Percentiles rank a stretch among this genome's conserved stretches.
phyloP scores from a whole-genome alignment of 768 basidiomycete genomes.

The Boletus tylopilopsis region DNA sequence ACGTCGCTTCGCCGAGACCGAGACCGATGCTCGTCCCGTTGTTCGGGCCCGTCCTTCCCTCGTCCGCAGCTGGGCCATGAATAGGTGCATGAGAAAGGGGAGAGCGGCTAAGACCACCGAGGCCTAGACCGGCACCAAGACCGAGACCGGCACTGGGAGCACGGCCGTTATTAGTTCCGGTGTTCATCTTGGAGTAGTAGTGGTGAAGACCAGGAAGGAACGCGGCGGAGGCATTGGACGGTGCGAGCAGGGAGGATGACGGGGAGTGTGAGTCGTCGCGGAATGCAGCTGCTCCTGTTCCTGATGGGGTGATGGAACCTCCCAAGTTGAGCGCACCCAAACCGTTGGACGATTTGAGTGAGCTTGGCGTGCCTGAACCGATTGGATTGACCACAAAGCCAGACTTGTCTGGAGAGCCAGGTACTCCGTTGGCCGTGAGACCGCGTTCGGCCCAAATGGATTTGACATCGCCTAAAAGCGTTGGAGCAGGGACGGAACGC shows the following conservation, averaged over 20 bases:
- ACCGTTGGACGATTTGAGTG: conserved; percentile 45
- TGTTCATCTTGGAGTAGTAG: conserved; percentile 56
- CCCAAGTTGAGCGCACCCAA: conserved; percentile 27
- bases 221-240: conserved; percentile 78
- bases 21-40: conserved; percentile 15
- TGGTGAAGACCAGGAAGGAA: conserved; percentile 73
- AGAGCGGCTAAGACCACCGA: conserved; percentile 28
- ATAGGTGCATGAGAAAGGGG: conserved; percentile 28
- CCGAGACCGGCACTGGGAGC: conserved; percentile 18
- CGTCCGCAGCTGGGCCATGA: conserved; percentile 26
- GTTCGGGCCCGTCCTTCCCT: conserved; percentile 14
- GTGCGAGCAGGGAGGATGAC: conserved; percentile 41
- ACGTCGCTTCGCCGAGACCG: conserved; percentile 38
- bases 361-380: conserved; percentile 46
- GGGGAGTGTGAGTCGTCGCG: conserved; percentile 36
- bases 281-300: conserved; percentile 19
- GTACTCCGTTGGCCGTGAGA: conserved; percentile 24
- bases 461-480: conserved; percentile 69
- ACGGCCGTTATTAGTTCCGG: conserved; percentile 27
- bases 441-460: conserved; percentile 76
- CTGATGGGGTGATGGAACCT: conserved; percentile 3
- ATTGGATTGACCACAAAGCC: conserved; percentile 22
- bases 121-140: conserved; percentile 19
- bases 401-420: conserved; percentile 37
- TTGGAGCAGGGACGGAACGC: conserved; percentile 75